Evolutionary conservation across 805 yeast genomes (phyloP).

Genomic region (Lachancea dasiensis): DNA sequence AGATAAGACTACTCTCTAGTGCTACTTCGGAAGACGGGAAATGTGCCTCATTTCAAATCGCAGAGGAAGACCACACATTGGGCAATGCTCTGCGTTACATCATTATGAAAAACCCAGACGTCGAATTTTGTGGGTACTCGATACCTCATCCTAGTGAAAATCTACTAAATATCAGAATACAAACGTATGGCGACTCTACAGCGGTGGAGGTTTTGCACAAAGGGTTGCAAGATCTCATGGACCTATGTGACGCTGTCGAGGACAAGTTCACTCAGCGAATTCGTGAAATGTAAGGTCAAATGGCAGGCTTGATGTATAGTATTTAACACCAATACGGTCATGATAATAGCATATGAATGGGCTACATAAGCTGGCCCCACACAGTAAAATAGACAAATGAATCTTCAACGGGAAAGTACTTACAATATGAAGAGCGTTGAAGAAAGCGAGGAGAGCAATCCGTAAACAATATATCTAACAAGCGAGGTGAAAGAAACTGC

Average conservation of each 20-base stretch:
- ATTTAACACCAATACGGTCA: background rate
- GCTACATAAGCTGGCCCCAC: slow-evolving; percentile 1
- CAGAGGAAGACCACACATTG: slow-evolving; percentile 92
- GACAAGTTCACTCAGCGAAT: slow-evolving; percentile 66
- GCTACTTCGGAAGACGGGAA: slow-evolving; percentile 92
- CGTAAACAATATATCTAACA: too few species aligned
- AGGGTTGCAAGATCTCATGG: slow-evolving; percentile 80
- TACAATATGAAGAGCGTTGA: background rate
- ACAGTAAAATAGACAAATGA: background rate
- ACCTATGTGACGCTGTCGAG: slow-evolving; percentile 79
- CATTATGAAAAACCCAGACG: slow-evolving; percentile 96
- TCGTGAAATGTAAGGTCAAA: slow-evolving; percentile 34
- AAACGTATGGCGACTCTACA: slow-evolving; percentile 78
- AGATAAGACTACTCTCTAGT: slow-evolving; percentile 59
- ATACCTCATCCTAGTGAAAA: slow-evolving; percentile 97
- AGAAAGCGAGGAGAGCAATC: too few species aligned
- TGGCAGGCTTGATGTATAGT: background rate
- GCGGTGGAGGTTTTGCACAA: slow-evolving; percentile 91
- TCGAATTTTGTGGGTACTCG: slow-evolving; percentile 96
- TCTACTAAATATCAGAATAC: slow-evolving; percentile 83
- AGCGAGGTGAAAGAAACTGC: too few species aligned
- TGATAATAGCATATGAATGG: background rate
- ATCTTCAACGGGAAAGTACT: too few species aligned
- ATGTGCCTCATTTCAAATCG: slow-evolving; percentile 88
- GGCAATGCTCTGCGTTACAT: slow-evolving; percentile 92